These are phyloP conservation scores for Monascus ruber DNA, from an alignment of 2,329 filamentous ascomycete genomes.

Conservation along the genomic window DNA sequence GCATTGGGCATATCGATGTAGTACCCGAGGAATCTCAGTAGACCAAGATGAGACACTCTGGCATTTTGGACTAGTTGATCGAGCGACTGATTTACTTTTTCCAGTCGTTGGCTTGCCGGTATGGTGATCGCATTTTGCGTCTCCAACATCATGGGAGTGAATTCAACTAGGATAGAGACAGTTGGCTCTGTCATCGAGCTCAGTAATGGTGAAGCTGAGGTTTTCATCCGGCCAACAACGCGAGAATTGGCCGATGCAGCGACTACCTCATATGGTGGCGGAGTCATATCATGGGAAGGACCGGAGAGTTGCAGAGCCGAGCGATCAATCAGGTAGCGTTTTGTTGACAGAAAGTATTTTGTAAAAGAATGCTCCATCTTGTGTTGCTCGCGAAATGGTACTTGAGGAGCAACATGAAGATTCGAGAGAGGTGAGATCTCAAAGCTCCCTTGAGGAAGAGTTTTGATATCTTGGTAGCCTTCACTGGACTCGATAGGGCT, in stretches of 20 bases:
- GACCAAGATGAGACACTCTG: constrained; percentile 29
- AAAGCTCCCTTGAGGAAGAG: constrained; percentile 11
- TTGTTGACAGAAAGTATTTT: constrained; percentile 15
- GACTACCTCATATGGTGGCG: constrained; percentile 32
- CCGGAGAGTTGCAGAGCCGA: constrained; percentile 29
- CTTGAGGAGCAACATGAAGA: constrained; percentile 5
- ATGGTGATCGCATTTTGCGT: constrained; percentile 17
- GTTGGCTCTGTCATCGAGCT: constrained; percentile 22
- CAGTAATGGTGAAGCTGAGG: constrained; percentile 25
- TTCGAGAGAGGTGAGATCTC: constrained; percentile 13
- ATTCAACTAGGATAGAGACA: constrained; percentile 32
- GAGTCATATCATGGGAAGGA: constrained; percentile 27
- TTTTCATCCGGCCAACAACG: constrained; percentile 28
- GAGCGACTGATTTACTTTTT: constrained; percentile 26
- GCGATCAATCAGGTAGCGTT: constrained; percentile 28
- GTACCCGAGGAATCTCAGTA: constrained; percentile 39
- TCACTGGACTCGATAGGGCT: constrained; percentile 28
- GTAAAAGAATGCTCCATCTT: constrained; percentile 10
- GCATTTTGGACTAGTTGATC: constrained; percentile 32
- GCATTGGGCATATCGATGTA: constrained; percentile 46
- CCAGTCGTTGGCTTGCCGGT: constrained; percentile 20
- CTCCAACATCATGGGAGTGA: constrained; percentile 29
- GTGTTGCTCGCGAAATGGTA: neutral
- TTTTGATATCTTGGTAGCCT: constrained; percentile 11
- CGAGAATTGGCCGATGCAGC: constrained; percentile 32